These are phyloP conservation scores for Knufia fluminis DNA, from an alignment of 2,329 filamentous ascomycete genomes.

Conservation along the genomic window DNA sequence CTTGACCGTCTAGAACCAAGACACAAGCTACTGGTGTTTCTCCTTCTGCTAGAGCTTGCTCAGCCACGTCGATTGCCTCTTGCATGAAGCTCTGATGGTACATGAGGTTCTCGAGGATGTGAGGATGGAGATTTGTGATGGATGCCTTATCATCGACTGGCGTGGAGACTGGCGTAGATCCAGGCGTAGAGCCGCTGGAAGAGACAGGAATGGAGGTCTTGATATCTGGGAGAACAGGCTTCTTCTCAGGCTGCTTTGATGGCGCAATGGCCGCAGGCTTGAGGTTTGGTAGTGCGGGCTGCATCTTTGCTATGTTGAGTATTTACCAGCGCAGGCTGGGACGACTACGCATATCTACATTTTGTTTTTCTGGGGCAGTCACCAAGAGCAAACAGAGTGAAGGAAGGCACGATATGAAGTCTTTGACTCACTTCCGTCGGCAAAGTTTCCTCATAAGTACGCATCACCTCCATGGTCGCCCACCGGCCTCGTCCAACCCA, in stretches of 20 bases:
- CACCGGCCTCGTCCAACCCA: background rate
- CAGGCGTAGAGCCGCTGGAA: background rate
- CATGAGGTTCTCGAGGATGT: conserved; percentile 20
- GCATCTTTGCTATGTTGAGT: too few species aligned
- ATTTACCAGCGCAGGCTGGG: background rate
- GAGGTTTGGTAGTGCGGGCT: too few species aligned
- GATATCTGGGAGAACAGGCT: background rate
- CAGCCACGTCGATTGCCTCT: conserved; percentile 41
- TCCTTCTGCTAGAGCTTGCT: conserved; percentile 71
- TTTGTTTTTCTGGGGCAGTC: background rate
- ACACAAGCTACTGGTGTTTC: conserved; percentile 97
- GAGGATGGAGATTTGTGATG: conserved; percentile 18
- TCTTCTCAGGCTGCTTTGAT: background rate
- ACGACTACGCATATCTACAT: background rate
- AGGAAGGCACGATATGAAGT: background rate
- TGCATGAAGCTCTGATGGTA: conserved; percentile 24
- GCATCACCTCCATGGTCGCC: too few species aligned
- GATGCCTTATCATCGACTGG: conserved; percentile 2
- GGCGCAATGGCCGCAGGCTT: too few species aligned
- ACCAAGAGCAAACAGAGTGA: background rate
- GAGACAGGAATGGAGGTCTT: background rate
- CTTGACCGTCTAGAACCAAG: conserved; percentile 65
- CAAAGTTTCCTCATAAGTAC: background rate
- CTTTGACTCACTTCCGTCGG: background rate
- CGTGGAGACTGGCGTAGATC: background rate